These are phyloP conservation scores for Zizania palustris DNA, from an alignment of 202 grass and related monocot species.

Conservation along the genomic window DNA sequence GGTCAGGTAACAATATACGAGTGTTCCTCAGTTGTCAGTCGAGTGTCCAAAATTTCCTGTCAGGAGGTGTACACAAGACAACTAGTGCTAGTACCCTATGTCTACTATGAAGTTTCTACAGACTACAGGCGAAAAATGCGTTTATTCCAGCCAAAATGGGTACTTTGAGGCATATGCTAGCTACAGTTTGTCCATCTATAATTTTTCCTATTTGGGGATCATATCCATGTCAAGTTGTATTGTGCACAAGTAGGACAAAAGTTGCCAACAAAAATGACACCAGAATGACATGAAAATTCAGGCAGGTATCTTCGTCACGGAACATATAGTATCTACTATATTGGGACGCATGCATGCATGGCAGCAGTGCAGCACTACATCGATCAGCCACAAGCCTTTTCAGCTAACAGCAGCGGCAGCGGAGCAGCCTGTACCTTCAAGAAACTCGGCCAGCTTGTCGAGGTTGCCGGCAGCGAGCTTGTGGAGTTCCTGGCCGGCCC, in stretches of 20 bases:
- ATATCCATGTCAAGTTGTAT: neutral
- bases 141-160: too few species aligned
- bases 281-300: neutral
- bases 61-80: neutral
- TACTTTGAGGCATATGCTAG: neutral
- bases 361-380: neutral
- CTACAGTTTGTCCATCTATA: neutral
- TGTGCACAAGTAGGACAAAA: neutral
- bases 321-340: neutral
- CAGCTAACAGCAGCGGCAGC: neutral
- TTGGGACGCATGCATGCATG: neutral
- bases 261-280: neutral
- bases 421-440: conserved; percentile 52
- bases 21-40: neutral
- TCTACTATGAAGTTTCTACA: neutral
- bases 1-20: too few species aligned
- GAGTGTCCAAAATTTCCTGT: neutral
- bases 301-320: neutral
- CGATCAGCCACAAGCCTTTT: neutral
- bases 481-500: conserved; percentile 89
- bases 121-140: neutral
- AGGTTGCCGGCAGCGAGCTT: conserved; percentile 62
- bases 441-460: conserved; percentile 71
- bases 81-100: neutral
- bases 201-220: neutral